Evolutionary conservation across 306 rosid species (phyloP).

Genomic region (Rosa persica): DNA sequence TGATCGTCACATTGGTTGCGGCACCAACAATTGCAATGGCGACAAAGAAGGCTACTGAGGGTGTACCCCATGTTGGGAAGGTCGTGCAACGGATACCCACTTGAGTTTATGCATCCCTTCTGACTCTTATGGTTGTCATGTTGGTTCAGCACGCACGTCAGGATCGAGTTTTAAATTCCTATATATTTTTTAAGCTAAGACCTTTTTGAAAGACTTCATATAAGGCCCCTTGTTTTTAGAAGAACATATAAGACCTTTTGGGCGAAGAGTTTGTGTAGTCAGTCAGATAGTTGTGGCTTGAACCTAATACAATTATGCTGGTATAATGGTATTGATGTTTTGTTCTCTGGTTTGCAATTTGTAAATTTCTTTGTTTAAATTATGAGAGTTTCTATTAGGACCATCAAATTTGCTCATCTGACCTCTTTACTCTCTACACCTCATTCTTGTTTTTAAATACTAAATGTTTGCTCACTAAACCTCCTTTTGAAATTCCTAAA

Average conservation of each 20-base stretch:
- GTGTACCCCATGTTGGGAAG: slow-evolving; percentile 81
- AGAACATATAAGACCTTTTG: not conserved
- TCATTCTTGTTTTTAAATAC: too few species aligned
- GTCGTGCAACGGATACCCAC: slow-evolving; percentile 65
- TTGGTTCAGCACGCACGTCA: slow-evolving; percentile 43
- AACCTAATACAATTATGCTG: not conserved
- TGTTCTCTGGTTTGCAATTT: too few species aligned
- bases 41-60: slow-evolving; percentile 85
- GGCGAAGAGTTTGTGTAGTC: not conserved
- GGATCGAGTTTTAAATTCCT: not conserved
- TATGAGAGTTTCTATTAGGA: too few species aligned
- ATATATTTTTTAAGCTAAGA: not conserved
- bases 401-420: too few species aligned
- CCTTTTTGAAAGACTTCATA: not conserved
- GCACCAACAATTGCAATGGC: slow-evolving; percentile 84
- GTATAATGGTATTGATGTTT: not conserved
- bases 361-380: too few species aligned
- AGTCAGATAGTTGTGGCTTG: not conserved
- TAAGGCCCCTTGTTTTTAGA: not conserved
- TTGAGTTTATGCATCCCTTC: slow-evolving; percentile 68
- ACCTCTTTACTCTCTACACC: too few species aligned
- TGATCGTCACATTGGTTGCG: slow-evolving; percentile 64
- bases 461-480: too few species aligned
- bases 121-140: slow-evolving; percentile 58
- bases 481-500: too few species aligned